Evolutionary conservation across 2,329 filamentous ascomycete species (phyloP), one percentile per base, ranked within the genome.

Genomic region (Botryotinia calthae): DNA sequence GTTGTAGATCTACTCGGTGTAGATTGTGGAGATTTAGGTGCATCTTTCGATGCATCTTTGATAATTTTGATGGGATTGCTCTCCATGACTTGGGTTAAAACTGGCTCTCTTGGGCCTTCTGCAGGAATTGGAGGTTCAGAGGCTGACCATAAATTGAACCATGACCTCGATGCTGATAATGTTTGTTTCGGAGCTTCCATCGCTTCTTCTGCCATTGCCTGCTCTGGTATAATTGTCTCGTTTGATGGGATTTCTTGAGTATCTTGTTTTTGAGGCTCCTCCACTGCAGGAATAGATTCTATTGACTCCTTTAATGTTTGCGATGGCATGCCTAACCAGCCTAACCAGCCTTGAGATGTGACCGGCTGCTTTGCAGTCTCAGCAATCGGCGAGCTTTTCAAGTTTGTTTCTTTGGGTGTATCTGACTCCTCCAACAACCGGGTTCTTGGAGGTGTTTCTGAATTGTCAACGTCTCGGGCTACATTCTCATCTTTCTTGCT

Each of bases 331-430:
- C 70, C 67, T 46, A 87, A 82, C 87, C 88, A 89, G 46, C 86
- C 85, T 22, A 89, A 80, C 88, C 88, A 90, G 31, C 86, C 83
- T 40, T 85, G 84, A 10, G 85, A 82, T 34, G 75, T 79, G 16
- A 69, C 65, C 31, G 79, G 79, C 40, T 73, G 71, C 46, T 73
- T 63, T n/a, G 75, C 42, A 61, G 31, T 69, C 54, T 69, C 56
- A 20, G 64, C 40, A 42, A 51, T 46, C n/a, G 56, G 42, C 20
- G 65, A 62, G 40, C 58, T 70, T 46, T 31, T 22, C 34, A 59
- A 44, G n/a, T 46, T 46, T 58, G 72, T 16, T 40, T 76, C 71
- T 46, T 46, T 46, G n/a, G 66, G 8, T 40, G 46, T 25, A 31
- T 61, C 42, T 34, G 71, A 28, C 31, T 72, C 61, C 46, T 59